A percentile compares a stretch with the other conserved stretches of the same genome.
phyloP scores from a whole-genome alignment of 1,284 basidiomycete genomes.

The Melampsora americana region DNA sequence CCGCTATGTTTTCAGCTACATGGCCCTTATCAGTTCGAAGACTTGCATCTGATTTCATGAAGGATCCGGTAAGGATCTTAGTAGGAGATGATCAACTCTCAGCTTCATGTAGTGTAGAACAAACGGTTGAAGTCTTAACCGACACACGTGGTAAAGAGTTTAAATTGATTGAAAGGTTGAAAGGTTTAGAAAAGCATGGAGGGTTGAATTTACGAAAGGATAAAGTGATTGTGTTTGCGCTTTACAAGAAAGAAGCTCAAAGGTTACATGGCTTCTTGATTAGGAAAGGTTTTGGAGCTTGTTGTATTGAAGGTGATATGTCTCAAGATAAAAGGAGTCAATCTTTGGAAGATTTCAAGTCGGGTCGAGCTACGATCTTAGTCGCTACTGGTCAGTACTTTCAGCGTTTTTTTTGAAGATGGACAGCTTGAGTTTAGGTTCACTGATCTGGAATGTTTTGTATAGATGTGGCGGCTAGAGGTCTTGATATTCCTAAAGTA shows the following conservation, averaged over 20 bases:
- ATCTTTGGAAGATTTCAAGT: conserved; percentile 84
- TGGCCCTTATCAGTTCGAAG: conserved; percentile 96
- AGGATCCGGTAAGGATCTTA: conserved; percentile 80
- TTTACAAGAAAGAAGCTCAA: conserved; percentile 96
- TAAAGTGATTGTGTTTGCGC: conserved; percentile 73
- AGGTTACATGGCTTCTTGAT: conserved; percentile 78
- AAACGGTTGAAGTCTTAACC: conserved; percentile 81
- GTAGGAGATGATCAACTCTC: conserved; percentile 93
- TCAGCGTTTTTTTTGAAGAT: not conserved
- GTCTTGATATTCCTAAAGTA: conserved; percentile 95
- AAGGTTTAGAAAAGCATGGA: not conserved
- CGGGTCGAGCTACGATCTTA: conserved; percentile 73
- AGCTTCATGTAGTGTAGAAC: conserved; percentile 82
- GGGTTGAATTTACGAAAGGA: conserved; percentile 36
- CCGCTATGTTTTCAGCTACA: conserved; percentile 75
- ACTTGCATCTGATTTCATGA: conserved; percentile 86
- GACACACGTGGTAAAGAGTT: conserved; percentile 83
- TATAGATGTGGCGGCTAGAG: conserved; percentile 85
- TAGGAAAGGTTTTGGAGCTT: conserved; percentile 77
- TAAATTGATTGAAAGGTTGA: conserved; percentile 43
- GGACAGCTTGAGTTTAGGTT: no score
- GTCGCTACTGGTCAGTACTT: conserved; percentile 68
- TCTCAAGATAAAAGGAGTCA: conserved; percentile 80
- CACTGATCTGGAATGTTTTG: conserved; percentile 1
- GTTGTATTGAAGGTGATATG: conserved; percentile 82